phyloP scores from a whole-genome alignment of 345 rosid species.

The Euphorbia pulcherrima region DNA sequence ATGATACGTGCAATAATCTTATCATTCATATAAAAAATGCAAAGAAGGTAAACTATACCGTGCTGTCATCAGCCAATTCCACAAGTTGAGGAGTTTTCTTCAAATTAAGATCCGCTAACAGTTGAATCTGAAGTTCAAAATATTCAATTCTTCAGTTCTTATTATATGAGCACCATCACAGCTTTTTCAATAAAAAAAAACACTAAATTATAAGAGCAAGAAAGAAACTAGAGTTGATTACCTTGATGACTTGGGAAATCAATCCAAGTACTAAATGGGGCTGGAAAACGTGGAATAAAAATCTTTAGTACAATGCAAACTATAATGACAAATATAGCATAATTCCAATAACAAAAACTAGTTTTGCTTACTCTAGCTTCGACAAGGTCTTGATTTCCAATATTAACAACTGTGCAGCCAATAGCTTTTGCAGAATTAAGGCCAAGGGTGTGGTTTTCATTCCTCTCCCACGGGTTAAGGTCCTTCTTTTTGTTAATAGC shows the following conservation, averaged over 20 bases:
- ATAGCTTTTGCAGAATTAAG: constrained; percentile 99
- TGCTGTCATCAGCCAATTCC: constrained; percentile 76
- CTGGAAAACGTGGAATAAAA: constrained; percentile 38
- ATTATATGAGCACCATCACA: background rate
- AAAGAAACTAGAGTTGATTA: constrained; percentile 28
- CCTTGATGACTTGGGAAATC: constrained; percentile 96
- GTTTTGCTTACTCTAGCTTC: constrained; percentile 81
- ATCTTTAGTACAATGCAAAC: constrained; percentile 13
- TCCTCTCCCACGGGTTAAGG: constrained; percentile 97
- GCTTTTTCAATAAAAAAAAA: constrained; percentile 8
- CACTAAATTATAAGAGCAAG: background rate
- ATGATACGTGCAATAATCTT: background rate
- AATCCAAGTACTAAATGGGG: constrained; percentile 94
- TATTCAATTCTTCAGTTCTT: constrained; percentile 3
- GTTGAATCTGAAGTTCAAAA: constrained; percentile 70
- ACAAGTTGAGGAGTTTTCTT: constrained; percentile 96
- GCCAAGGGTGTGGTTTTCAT: constrained; percentile 94
- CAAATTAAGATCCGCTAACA: constrained; percentile 81
- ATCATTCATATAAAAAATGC: background rate
- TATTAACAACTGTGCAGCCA: constrained; percentile 97
- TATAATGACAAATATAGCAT: constrained; percentile 8
- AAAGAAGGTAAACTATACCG: constrained; percentile 34
- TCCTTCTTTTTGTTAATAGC: constrained; percentile 81
- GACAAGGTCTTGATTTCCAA: constrained; percentile 85
- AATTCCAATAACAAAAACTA: constrained; percentile 1